phyloP scores from a whole-genome alignment of 2,329 filamentous ascomycete species.

The Penicillium sp. region DNA sequence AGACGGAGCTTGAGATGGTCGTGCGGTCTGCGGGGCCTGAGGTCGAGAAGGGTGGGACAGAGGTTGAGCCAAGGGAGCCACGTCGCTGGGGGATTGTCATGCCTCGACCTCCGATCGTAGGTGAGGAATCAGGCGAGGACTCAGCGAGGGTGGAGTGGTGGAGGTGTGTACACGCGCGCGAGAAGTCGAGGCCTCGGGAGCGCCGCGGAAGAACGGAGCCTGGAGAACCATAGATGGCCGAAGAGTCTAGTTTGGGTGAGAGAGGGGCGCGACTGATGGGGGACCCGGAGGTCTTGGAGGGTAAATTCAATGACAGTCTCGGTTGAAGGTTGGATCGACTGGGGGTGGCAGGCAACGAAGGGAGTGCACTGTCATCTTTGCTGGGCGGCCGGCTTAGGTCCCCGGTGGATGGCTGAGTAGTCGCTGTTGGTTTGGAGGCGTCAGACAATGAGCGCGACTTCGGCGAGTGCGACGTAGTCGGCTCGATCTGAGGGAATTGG shows the following conservation, averaged over 20 bases:
- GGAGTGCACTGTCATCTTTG: constrained; percentile 65
- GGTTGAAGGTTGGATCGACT: constrained; percentile 62
- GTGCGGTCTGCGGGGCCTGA: constrained; percentile 68
- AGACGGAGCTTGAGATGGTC: constrained; percentile 74
- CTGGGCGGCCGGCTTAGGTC: constrained; percentile 54
- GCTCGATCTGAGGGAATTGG: constrained; percentile 7
- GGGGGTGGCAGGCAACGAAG: constrained; percentile 65
- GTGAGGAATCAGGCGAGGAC: constrained; percentile 85
- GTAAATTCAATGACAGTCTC: constrained; percentile 69
- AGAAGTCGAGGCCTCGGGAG: constrained; percentile 89
- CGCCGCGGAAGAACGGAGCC: constrained; percentile 83
- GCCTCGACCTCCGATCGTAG: constrained; percentile 70
- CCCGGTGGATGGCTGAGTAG: constrained; percentile 58
- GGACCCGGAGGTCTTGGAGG: constrained; percentile 50
- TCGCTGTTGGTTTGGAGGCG: constrained; percentile 57
- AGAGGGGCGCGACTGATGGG: constrained; percentile 63
- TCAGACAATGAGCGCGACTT: constrained; percentile 66
- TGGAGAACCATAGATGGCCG: constrained; percentile 80
- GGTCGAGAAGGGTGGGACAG: constrained; percentile 65
- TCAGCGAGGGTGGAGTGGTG: constrained; percentile 94
- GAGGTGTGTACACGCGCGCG: constrained; percentile 85
- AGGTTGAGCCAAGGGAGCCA: constrained; percentile 58
- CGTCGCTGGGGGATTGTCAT: constrained; percentile 59
- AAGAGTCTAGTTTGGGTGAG: constrained; percentile 81
- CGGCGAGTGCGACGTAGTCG: constrained; percentile 29